Evolutionary conservation across 1,284 basidiomycete species (phyloP), one percentile per base, ranked within the genome.

Genomic region (Sanghuangporus sanghuang): DNA sequence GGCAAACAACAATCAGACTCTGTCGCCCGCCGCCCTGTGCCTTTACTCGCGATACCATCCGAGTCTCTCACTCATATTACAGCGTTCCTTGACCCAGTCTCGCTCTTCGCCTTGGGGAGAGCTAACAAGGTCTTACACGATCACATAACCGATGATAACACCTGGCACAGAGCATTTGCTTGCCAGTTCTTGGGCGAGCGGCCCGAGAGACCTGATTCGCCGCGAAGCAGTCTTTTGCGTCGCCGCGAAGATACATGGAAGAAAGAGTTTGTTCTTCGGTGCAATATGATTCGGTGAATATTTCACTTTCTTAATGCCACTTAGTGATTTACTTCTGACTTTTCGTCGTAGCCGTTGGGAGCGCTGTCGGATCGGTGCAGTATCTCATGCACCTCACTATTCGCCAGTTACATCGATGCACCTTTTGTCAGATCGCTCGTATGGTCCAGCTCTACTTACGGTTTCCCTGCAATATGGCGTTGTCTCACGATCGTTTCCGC

Each of bases 51-150:
- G 69, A 67, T 90, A 59, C 90, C 92, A 27, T 74, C 79, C 40
- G 92, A 95, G 72, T 87, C 87, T 35, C 87, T 94, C 74, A 85
- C 85, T 42, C 88, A 90, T 66, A 81, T 94, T 75, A 89, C 91
- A n/a, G 81, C 89, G 9, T 87, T 85, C 72, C 85, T 95, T 60
- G 81, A 87, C 69, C 89, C 90, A 0, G 76, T 77, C 0, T 79
- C 85, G 6, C 83, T 95, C 44, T 73, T 86, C 55, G 73, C 80
- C 1, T 82, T 92, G 67, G 79, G 81, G 11, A 73, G 75, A 66
- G 85, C 87, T 53, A 85, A 83, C 73, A 78, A 75, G 54, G 70
- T 73, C 54, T 81, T 94, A 66, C 77, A 82, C 68, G 75, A 81
- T 64, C 88, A 92, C 78, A 77, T 92, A 77, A 82, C 81, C 65